A percentile compares a stretch with the other conserved stretches of the same genome.
Evolutionary conservation across 2,329 filamentous ascomycete genomes (phyloP).

Genomic region (Trichophaea hybrida): DNA sequence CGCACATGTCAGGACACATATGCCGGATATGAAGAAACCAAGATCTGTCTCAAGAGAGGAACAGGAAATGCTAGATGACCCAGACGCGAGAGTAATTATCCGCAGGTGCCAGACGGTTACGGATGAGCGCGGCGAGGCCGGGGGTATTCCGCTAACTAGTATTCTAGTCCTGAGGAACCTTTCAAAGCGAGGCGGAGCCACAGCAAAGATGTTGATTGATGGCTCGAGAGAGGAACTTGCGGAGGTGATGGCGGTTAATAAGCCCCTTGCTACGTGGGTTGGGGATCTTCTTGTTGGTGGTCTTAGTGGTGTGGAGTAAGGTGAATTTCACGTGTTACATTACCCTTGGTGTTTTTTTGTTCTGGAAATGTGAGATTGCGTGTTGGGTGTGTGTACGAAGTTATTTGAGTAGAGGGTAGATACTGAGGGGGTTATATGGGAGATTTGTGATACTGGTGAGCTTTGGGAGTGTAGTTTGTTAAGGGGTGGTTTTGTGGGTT

Average conservation of each 20-base stretch:
- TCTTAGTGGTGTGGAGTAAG: conserved; percentile 7
- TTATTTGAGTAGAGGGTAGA: not conserved
- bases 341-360: no score
- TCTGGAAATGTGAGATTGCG: not conserved
- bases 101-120: conserved; percentile 35
- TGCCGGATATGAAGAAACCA: conserved; percentile 18
- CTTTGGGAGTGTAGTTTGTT: not conserved
- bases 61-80: conserved; percentile 15
- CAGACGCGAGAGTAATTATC: conserved; percentile 17
- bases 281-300: conserved; percentile 18
- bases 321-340: not conserved
- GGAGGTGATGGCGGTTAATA: conserved; percentile 23
- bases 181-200: conserved; percentile 33
- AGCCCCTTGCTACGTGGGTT: conserved; percentile 18
- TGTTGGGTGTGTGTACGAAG: not conserved
- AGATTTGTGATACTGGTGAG: not conserved
- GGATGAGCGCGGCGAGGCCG: conserved; percentile 44
- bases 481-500: not conserved
- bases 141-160: conserved; percentile 64
- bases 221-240: conserved; percentile 11
- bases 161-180: conserved; percentile 67
- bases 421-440: not conserved
- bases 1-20: conserved; percentile 23
- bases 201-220: conserved; percentile 13
- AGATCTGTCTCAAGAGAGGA: conserved; percentile 1